A percentile compares a stretch with the other conserved stretches of the same genome.
phyloP scores from a whole-genome alignment of 116 monocot genomes.

The Trichopus zeylanicus region DNA sequence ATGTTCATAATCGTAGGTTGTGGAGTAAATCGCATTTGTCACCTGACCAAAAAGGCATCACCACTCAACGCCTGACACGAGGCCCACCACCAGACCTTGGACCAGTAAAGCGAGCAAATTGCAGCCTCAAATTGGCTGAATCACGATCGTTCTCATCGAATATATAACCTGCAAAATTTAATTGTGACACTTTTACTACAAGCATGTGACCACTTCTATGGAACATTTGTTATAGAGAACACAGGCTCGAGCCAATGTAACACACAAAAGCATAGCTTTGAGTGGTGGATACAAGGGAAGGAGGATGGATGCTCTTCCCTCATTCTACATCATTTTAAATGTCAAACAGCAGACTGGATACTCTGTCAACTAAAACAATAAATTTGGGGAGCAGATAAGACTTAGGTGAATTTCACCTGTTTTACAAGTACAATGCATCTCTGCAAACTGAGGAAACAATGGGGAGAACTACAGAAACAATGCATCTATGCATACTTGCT shows the following conservation, averaged over 20 bases:
- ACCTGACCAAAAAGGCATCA: constrained; percentile 10
- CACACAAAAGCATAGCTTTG: background rate
- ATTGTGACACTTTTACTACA: constrained; percentile 8
- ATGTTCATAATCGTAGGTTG: too few relatives aligned
- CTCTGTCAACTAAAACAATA: too few relatives aligned
- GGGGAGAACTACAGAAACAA: too few relatives aligned
- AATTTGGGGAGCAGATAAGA: too few relatives aligned
- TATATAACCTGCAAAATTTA: constrained; percentile 74
- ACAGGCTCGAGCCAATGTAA: background rate
- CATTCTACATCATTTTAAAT: too few relatives aligned
- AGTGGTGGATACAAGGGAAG: too few relatives aligned
- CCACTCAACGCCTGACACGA: constrained; percentile 44
- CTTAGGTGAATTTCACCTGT: too few relatives aligned
- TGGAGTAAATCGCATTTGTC: constrained; percentile 4
- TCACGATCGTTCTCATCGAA: constrained; percentile 60
- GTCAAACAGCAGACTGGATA: too few relatives aligned
- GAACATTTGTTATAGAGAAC: background rate
- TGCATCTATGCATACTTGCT: too few relatives aligned
- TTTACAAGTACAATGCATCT: too few relatives aligned
- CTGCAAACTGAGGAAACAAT: too few relatives aligned
- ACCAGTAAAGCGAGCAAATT: constrained; percentile 62
- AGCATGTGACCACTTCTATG: background rate
- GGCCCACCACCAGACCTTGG: constrained; percentile 49
- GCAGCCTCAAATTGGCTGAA: constrained; percentile 44
- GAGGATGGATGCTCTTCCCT: too few relatives aligned